Evolutionary conservation across 805 yeast species (phyloP), one percentile per base, ranked within the genome.

Genomic region (Spathaspora boniae): DNA sequence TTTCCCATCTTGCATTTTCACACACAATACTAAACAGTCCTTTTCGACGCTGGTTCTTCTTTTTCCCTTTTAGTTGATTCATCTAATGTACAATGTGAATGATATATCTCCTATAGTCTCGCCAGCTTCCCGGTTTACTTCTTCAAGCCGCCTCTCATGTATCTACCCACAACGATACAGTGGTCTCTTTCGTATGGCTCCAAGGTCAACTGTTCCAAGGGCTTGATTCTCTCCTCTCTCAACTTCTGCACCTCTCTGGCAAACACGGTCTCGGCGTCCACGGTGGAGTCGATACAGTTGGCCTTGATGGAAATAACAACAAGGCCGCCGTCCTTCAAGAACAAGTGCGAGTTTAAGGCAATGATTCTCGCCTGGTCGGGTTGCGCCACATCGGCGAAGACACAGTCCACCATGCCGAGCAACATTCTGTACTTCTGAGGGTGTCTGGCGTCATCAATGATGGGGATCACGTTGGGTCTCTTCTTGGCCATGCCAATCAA

Each of bases 121-220:
- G n/a, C n/a, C n/a, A 5, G 11, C 12, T n/a, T 26, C 16, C 7
- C 14, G 18, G 11, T 16, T 49, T 62, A 67, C 54, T 65, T 67
- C 58, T 74, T 74, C 54, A 74, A 62, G 35, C 93, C 95, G 60
- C 91, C 78, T 81, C 98, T 86, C 78, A 83, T 74, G 77, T 93
- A 93, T 69, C 83, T 80, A 63, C 98, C 98, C 60, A 93, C 87
- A 54, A 93, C 98, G 61, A 93, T 86, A 83, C 98, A 91, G 75
- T 93, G 98, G 64, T 93, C 98, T 78, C 98, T 87, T 79, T 93
- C 98, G 72, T 93, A 93, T 67, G 98, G 98, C 77, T 91, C 98
- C 68, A 93, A 79, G 37, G 98, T 93, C 69, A 93, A 80, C 77
- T 93, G 98, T 73, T 93, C 98, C 60, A 89, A 73, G 47, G 98